phyloP scores from a whole-genome alignment of 192 early-diverging fungal genomes.

The Backusella luteola region DNA sequence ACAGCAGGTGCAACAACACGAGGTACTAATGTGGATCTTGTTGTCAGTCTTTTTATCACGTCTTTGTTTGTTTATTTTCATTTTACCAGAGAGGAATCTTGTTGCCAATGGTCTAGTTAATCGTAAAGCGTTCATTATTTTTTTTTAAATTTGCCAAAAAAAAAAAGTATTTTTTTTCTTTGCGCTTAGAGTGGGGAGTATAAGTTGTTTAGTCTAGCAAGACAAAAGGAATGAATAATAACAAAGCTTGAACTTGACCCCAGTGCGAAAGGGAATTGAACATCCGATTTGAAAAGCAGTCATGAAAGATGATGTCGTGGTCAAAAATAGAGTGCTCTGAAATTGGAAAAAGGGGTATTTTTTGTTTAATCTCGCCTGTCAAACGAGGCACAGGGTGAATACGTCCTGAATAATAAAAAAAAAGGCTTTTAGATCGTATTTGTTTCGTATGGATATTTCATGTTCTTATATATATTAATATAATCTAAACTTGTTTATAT shows the following conservation, averaged over 20 bases:
- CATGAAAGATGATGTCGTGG: neutral
- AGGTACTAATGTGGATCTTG: neutral
- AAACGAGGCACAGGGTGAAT: no score
- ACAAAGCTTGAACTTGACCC: neutral
- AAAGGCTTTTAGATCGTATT: no score
- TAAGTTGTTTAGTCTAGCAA: neutral
- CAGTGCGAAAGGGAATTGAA: neutral
- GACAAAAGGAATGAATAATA: neutral
- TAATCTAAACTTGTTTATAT: no score
- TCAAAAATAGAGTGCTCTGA: neutral
- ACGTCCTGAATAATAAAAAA: no score
- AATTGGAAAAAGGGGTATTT: neutral
- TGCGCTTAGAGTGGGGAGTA: neutral
- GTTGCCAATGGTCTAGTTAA: neutral
- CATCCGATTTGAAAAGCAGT: neutral
- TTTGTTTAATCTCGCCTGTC: neutral
- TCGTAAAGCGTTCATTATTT: neutral
- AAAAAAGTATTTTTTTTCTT: conserved; percentile 1
- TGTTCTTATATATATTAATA: no score
- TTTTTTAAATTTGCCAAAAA: neutral
- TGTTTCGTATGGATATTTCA: no score
- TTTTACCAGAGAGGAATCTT: conserved; percentile 7
- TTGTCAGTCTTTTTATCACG: neutral
- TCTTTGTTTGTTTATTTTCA: neutral
- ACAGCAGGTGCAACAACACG: conserved; percentile 27